These are phyloP conservation scores for Malus sieversii DNA, from an alignment of 306 rosid species.

Conservation along the genomic window DNA sequence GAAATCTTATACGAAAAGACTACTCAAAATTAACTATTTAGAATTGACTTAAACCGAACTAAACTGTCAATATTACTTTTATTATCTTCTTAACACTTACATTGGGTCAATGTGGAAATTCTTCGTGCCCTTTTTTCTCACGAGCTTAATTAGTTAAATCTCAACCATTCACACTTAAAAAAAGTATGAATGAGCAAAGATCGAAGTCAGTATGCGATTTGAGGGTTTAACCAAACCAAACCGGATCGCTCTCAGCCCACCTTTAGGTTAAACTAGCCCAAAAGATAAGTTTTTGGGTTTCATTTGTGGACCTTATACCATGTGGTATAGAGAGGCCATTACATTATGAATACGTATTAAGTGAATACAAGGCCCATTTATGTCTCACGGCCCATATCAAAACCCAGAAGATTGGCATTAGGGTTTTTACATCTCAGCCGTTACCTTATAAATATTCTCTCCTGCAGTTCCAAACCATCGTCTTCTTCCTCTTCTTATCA, in stretches of 20 bases:
- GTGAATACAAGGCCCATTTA: not conserved
- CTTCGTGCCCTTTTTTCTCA: not conserved
- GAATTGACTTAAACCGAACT: not conserved
- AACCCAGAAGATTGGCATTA: not conserved
- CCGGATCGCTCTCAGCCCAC: too few species aligned
- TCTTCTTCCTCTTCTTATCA: not conserved
- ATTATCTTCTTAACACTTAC: not conserved
- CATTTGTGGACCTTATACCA: not conserved
- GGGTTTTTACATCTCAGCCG: not conserved
- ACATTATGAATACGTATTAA: too few species aligned
- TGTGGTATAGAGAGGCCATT: not conserved
- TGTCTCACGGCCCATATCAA: not conserved
- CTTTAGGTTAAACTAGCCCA: not conserved
- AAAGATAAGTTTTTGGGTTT: not conserved
- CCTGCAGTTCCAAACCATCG: not conserved
- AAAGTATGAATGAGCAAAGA: accelerated
- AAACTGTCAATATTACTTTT: too few species aligned
- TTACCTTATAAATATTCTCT: not conserved
- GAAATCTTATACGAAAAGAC: too few species aligned
- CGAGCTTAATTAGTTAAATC: not conserved
- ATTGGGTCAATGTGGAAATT: not conserved
- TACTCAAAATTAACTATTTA: not conserved
- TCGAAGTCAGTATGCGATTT: accelerated
- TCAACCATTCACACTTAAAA: not conserved
- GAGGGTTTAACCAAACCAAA: too few species aligned